Evolutionary conservation across 2,329 filamentous ascomycete species (phyloP).

Genomic region (Fusarium sp.): DNA sequence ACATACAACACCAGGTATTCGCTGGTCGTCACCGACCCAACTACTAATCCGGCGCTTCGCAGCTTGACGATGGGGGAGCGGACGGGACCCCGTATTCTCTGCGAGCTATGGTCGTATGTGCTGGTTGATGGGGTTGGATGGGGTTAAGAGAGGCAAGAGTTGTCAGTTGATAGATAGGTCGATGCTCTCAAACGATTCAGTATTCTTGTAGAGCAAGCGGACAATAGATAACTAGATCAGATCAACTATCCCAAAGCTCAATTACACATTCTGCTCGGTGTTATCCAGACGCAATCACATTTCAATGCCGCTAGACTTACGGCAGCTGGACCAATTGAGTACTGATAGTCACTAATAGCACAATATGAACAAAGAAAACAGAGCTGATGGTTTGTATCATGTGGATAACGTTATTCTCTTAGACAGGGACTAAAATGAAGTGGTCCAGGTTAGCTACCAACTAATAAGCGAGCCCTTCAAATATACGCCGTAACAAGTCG

Average conservation of each 20-base stretch:
- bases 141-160: neutral
- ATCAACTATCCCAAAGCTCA: neutral
- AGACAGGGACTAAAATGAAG: neutral
- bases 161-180: neutral
- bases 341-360: no score
- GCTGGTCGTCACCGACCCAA: conserved; percentile 1
- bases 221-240: neutral
- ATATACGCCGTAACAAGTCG: neutral
- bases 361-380: neutral
- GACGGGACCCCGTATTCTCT: neutral
- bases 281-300: neutral
- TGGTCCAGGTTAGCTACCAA: neutral
- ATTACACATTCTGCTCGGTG: neutral
- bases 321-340: no score
- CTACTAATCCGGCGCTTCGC: neutral
- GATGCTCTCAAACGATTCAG: no score
- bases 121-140: neutral
- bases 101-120: neutral
- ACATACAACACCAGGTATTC: neutral
- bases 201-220: neutral
- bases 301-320: neutral
- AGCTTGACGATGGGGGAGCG: neutral
- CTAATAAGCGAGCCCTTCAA: neutral
- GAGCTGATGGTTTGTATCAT: neutral
- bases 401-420: neutral